Percentiles rank a stretch among this genome's conserved stretches.
These are phyloP conservation scores for Aspergillus sp. DNA, from an alignment of 2,329 filamentous ascomycete genomes.

Conservation along the genomic window DNA sequence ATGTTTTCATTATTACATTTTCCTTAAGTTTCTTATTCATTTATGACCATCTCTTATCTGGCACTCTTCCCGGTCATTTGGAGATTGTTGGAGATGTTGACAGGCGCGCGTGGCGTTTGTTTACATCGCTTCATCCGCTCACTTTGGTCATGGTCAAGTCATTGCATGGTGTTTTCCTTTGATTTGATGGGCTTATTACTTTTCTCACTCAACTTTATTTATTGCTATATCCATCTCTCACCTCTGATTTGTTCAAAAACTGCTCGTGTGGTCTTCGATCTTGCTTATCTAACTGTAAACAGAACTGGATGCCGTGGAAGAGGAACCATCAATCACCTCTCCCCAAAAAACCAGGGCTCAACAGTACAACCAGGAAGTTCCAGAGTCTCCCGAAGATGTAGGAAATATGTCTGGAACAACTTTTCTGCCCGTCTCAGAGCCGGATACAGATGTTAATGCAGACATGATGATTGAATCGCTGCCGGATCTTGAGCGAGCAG, in stretches of 20 bases:
- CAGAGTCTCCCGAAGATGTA: slow-evolving; percentile 18
- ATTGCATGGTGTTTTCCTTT: background rate
- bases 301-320: slow-evolving; percentile 10
- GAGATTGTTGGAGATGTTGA: too few relatives aligned
- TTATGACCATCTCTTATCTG: background rate
- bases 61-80: too few relatives aligned
- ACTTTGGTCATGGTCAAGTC: background rate
- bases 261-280: background rate
- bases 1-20: background rate
- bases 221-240: background rate
- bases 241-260: background rate
- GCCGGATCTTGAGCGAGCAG: slow-evolving; percentile 30
- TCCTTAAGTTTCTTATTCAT: background rate
- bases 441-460: slow-evolving; percentile 26
- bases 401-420: slow-evolving; percentile 33
- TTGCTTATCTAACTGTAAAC: too few relatives aligned
- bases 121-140: background rate
- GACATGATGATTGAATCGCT: slow-evolving; percentile 35
- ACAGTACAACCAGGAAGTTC: slow-evolving; percentile 14
- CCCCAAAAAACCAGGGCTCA: slow-evolving; percentile 9
- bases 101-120: background rate
- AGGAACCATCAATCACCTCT: slow-evolving; percentile 13
- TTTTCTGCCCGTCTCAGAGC: slow-evolving; percentile 20
- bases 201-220: background rate
- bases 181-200: too few relatives aligned